Evolutionary conservation across 768 basidiomycete species (phyloP).

Genomic region (Mycena metata): DNA sequence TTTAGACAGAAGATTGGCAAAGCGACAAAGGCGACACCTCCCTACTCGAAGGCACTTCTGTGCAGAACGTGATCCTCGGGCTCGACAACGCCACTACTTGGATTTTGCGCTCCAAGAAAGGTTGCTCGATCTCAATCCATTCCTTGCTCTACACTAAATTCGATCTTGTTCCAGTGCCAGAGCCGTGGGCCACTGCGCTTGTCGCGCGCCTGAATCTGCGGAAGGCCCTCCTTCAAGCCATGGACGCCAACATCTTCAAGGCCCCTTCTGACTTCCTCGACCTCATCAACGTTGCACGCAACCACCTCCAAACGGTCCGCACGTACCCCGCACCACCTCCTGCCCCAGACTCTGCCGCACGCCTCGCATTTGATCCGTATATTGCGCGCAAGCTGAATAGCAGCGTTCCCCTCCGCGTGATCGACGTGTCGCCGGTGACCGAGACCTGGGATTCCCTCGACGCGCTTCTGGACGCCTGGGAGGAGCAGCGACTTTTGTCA

Average conservation of each 20-base stretch:
- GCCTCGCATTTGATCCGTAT: slow-evolving; percentile 73
- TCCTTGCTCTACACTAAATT: slow-evolving; percentile 2
- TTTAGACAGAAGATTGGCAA: slow-evolving; percentile 89
- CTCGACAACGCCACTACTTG: slow-evolving; percentile 75
- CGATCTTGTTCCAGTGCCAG: slow-evolving; percentile 52
- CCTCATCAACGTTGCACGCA: slow-evolving; percentile 56
- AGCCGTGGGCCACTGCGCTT: slow-evolving; percentile 66
- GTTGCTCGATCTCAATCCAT: slow-evolving; percentile 44
- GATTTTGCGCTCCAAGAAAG: slow-evolving; percentile 62
- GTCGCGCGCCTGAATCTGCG: slow-evolving; percentile 68
- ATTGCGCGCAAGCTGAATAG: slow-evolving; percentile 77
- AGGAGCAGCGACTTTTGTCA: slow-evolving; percentile 64
- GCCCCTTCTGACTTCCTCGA: slow-evolving; percentile 52
- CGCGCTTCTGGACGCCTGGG: slow-evolving; percentile 66
- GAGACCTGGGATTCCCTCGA: slow-evolving; percentile 66
- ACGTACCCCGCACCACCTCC: slow-evolving; percentile 54
- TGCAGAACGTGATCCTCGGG: slow-evolving; percentile 62
- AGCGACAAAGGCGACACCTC: slow-evolving; percentile 89
- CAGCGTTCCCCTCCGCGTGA: slow-evolving; percentile 75
- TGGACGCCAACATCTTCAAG: slow-evolving; percentile 57
- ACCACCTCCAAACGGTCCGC: slow-evolving; percentile 57
- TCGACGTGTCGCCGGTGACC: slow-evolving; percentile 63
- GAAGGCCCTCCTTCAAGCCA: slow-evolving; percentile 68
- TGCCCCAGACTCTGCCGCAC: slow-evolving; percentile 60
- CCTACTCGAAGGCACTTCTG: slow-evolving; percentile 74